Evolutionary conservation across 2,329 filamentous ascomycete species (phyloP).

Genomic region (Ceratocystis diversiconidia): DNA sequence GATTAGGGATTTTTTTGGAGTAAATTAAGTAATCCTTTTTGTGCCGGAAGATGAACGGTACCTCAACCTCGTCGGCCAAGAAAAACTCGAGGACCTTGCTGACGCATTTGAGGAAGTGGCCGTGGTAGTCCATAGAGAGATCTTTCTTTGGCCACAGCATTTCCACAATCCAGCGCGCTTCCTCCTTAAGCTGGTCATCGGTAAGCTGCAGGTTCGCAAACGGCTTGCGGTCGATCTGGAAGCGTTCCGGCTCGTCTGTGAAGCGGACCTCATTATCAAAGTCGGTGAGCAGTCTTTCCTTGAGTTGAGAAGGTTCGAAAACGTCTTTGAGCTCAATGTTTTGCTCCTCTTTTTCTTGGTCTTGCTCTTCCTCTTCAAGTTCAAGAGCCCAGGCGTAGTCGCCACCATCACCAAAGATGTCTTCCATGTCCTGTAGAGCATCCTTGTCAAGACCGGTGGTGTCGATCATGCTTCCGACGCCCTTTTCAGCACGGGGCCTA

Average conservation of each 20-base stretch:
- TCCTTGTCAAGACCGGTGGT: constrained; percentile 80
- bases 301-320: constrained; percentile 89
- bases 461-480: constrained; percentile 57
- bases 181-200: constrained; percentile 76
- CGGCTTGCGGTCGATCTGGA: constrained; percentile 78
- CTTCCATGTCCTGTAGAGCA: constrained; percentile 87
- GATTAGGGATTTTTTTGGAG: constrained; percentile 53
- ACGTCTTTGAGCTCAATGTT: constrained; percentile 91
- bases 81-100: constrained; percentile 91
- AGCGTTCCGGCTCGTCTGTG: constrained; percentile 82
- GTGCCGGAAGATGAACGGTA: constrained; percentile 95
- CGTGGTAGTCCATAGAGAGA: constrained; percentile 54
- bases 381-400: constrained; percentile 93
- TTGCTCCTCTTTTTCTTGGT: constrained; percentile 63
- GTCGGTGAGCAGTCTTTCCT: constrained; percentile 88
- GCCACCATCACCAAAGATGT: constrained; percentile 87
- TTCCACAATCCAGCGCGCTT: constrained; percentile 81
- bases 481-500: constrained; percentile 52
- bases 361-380: constrained; percentile 73
- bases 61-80: constrained; percentile 84
- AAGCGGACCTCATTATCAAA: constrained; percentile 84
- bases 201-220: constrained; percentile 72
- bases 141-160: constrained; percentile 81
- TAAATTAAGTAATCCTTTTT: constrained; percentile 96
- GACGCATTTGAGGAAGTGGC: constrained; percentile 75